Conservation (phyloP, 345 rosid species). For the Erysimum cheiranthoides region DNA sequence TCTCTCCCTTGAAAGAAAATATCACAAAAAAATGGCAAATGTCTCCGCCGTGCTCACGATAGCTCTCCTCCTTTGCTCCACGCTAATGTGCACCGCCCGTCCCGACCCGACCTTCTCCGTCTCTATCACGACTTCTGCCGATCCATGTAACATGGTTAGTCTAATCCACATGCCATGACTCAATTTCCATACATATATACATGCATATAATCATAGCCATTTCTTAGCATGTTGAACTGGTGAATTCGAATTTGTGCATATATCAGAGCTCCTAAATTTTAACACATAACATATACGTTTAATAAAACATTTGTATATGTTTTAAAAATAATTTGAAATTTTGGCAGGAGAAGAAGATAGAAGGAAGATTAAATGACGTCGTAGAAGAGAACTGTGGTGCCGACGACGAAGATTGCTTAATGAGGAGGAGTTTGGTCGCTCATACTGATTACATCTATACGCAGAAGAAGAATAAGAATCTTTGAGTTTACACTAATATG, state of each 20-base stretch:
- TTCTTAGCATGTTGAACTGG: neutral
- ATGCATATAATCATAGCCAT: neutral
- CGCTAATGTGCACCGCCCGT: slow-evolving; percentile 40
- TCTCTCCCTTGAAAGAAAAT: neutral
- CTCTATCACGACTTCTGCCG: slow-evolving; percentile 13
- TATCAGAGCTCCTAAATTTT: too few species aligned
- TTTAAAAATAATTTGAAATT: neutral
- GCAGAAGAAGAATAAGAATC: slow-evolving; percentile 42
- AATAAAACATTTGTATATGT: neutral
- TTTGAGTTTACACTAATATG: slow-evolving; percentile 14
- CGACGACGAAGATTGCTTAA: slow-evolving; percentile 64
- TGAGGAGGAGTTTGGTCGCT: slow-evolving; percentile 66
- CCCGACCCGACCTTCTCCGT: slow-evolving; percentile 20
- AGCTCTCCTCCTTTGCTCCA: slow-evolving; percentile 42
- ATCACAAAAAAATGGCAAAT: slow-evolving; percentile 36
- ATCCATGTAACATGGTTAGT: slow-evolving; percentile 42
- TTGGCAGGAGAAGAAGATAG: slow-evolving; percentile 37
- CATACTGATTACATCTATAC: slow-evolving; percentile 67
- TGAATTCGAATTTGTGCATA: neutral
- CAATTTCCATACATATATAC: neutral
- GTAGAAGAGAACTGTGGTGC: slow-evolving; percentile 55
- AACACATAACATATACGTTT: too few species aligned
- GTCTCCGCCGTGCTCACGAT: slow-evolving; percentile 35
- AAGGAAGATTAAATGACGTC: slow-evolving; percentile 29
- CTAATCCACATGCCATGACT: neutral